Evolutionary conservation across 495 filamentous ascomycete genomes (phyloP), one percentile per base, ranked within the genome.

Genomic region (Lichina pygmaea): DNA sequence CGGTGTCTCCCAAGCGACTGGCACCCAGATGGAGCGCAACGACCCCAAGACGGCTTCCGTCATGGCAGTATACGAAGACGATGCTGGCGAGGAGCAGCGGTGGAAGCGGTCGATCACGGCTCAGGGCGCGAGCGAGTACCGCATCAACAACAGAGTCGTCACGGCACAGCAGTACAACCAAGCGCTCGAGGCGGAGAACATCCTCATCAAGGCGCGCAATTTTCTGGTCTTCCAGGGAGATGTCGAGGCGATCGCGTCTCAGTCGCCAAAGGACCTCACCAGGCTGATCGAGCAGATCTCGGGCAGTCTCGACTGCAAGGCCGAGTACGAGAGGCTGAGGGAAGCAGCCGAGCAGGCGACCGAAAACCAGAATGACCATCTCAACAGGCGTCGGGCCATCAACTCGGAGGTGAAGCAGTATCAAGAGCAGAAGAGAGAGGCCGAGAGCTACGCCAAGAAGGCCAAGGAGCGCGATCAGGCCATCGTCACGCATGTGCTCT

Each of bases 161-260:
- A 81, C 76, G 5, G 85, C 86, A 8, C 75, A 78, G 52, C 76
- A 91, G 54, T 99, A 95, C 67, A 95, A 95, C 57, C 78, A 86
- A 44, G 79, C 80, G 5, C 65, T 99, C 42, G 89, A 95, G 58
- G 68, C 73, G 36, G 86, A 99, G 57, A 93, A 93, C 51, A 99
- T 99, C 48, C 62, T 95, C 53, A 93, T 99, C 62, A 93, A 92
- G 58, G 89, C 89, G 34, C 77, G 89, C 48, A 95, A 95, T 58
- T 99, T 95, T 60, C 68, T 99, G 0, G 89, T 99, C 31, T 95
- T 95, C 60, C 89, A 99, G 59, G 89, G 89, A 44, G 89, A 99
- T 57, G 89, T 99, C 40, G 89, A 99, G 61, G 77, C 82, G n/a
- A 94, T 99, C 51, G 91, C 89, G 6, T 78, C 82, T 7, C 89